phyloP scores from a whole-genome alignment of 2,329 filamentous ascomycete genomes.

The Daldinia eschscholtzii region DNA sequence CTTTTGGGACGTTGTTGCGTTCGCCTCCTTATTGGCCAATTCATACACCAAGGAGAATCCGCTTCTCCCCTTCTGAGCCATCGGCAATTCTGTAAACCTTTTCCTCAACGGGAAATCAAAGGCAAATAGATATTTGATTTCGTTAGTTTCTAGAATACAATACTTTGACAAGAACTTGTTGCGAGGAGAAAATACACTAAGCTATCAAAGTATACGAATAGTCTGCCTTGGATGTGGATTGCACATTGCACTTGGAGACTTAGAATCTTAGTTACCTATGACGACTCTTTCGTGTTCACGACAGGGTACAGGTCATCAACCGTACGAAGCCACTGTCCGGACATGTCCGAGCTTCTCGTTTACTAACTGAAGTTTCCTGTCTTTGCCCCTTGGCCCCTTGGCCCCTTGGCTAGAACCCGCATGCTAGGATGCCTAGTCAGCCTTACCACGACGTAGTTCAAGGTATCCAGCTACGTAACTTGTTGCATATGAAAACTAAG shows the following conservation, averaged over 20 bases:
- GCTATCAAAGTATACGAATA: neutral
- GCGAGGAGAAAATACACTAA: neutral
- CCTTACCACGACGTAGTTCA: conserved; percentile 29
- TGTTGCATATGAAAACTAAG: conserved; percentile 29
- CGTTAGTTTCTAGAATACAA: conserved; percentile 37
- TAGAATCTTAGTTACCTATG: neutral
- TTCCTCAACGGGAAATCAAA: conserved; percentile 13
- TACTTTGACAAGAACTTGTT: conserved; percentile 11
- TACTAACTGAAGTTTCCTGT: conserved; percentile 2
- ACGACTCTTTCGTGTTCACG: neutral
- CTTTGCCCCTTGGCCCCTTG: conserved; percentile 7
- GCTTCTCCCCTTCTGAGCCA: conserved; percentile 7
- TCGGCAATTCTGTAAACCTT: conserved; percentile 25
- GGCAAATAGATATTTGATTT: conserved; percentile 13
- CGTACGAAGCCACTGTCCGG: conserved; percentile 9
- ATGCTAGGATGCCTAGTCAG: conserved; percentile 25
- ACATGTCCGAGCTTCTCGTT: conserved; percentile 18
- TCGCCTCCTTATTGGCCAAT: conserved; percentile 33
- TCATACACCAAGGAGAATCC: conserved; percentile 10
- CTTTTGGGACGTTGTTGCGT: conserved; percentile 37
- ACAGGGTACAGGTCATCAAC: neutral
- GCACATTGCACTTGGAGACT: neutral
- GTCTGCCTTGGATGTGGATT: neutral
- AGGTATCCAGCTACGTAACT: conserved; percentile 4
- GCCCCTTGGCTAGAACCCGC: conserved; percentile 15